Evolutionary conservation across 1,139 yeast genomes (phyloP).

Genomic region (Kodamaea derodonti): DNA sequence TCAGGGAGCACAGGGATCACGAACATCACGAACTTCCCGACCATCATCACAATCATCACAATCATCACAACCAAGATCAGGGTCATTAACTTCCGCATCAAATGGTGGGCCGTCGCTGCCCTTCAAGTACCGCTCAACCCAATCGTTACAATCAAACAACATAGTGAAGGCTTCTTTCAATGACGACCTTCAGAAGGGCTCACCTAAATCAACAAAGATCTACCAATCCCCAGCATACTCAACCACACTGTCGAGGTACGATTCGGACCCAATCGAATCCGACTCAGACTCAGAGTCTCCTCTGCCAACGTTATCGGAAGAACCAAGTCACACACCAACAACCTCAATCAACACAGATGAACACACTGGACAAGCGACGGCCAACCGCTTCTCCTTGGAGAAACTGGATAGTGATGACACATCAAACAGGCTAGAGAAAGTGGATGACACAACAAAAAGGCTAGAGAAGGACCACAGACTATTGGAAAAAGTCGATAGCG

Average conservation of each 20-base stretch:
- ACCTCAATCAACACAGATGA: constrained; percentile 29
- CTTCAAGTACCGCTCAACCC: constrained; percentile 5
- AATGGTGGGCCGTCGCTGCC: not conserved
- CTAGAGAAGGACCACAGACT: not conserved
- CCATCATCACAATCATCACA: not conserved
- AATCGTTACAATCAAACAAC: constrained; percentile 5
- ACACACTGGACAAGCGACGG: constrained; percentile 1
- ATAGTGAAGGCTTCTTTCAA: constrained; percentile 12
- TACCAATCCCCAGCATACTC: not conserved
- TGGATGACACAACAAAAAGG: not conserved
- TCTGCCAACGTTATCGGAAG: constrained; percentile 15
- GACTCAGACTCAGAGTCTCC: constrained; percentile 3
- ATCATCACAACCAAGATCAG: not conserved
- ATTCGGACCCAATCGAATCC: not conserved
- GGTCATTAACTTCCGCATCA: not conserved
- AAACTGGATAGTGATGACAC: too few species aligned
- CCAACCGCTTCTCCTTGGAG: too few species aligned
- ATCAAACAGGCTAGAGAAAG: not conserved
- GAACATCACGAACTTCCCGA: too few species aligned
- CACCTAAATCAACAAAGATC: not conserved
- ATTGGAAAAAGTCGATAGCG: not conserved
- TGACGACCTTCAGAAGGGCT: constrained; percentile 8
- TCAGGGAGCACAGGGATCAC: too few species aligned
- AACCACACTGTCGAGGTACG: not conserved
- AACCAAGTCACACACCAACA: constrained; percentile 34